Conservation (phyloP, 129 eudicot species). For the Silybum marianum region DNA sequence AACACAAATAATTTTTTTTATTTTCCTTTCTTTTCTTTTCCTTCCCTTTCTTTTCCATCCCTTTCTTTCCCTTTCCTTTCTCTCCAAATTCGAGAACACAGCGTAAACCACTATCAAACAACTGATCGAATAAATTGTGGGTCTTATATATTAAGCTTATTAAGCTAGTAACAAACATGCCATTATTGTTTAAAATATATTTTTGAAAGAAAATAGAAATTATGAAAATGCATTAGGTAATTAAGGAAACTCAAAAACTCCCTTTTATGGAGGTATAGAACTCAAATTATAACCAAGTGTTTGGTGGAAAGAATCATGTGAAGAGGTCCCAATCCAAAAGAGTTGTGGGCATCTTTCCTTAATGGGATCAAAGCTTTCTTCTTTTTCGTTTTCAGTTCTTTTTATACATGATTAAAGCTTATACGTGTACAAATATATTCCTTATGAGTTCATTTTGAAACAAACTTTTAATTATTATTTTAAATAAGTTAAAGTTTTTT, state of each 20-base stretch:
- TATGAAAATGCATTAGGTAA: background rate
- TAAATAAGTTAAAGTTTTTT: background rate
- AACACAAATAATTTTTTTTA: no score
- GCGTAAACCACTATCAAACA: no score
- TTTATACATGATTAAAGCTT: background rate
- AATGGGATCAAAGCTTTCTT: background rate
- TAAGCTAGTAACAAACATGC: no score
- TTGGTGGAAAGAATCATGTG: slow-evolving; percentile 3
- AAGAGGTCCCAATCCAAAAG: background rate
- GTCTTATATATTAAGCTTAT: background rate
- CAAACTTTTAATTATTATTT: no score
- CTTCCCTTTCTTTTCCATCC: no score
- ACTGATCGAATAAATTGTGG: no score
- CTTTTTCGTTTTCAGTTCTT: background rate
- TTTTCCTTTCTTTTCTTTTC: no score
- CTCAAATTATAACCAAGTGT: background rate
- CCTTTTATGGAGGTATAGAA: background rate
- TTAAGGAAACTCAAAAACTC: background rate
- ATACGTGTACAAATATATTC: background rate
- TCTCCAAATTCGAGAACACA: no score
- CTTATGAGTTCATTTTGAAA: no score
- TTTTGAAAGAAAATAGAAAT: background rate
- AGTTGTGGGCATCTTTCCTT: background rate
- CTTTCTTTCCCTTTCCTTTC: no score
- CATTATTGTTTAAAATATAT: background rate